Conservation (phyloP, 768 basidiomycete species). For the Tylopilus felleus region DNA sequence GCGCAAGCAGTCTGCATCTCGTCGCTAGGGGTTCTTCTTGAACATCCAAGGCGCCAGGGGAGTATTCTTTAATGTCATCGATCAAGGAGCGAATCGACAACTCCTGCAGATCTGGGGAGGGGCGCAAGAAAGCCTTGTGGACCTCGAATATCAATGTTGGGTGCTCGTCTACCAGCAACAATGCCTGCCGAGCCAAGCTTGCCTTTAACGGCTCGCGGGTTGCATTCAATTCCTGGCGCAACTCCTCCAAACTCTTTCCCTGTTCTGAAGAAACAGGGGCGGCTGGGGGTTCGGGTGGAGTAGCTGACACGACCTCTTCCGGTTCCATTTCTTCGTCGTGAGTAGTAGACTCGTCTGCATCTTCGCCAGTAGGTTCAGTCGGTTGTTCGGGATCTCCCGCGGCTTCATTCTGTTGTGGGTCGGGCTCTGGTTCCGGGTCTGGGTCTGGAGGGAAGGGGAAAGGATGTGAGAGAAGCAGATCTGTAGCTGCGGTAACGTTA, state of each 20-base stretch:
- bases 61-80: slow-evolving; percentile 71
- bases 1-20: slow-evolving; percentile 79
- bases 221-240: slow-evolving; percentile 61
- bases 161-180: slow-evolving; percentile 82
- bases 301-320: slow-evolving; percentile 19
- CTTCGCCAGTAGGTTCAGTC: slow-evolving; percentile 28
- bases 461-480: slow-evolving; percentile 79
- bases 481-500: slow-evolving; percentile 85
- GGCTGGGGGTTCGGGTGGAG: slow-evolving; percentile 14
- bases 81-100: slow-evolving; percentile 70
- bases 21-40: slow-evolving; percentile 77
- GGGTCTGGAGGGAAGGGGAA: slow-evolving; percentile 73
- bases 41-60: slow-evolving; percentile 59
- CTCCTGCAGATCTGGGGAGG: slow-evolving; percentile 53
- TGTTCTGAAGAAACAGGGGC: slow-evolving; percentile 14
- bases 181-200: slow-evolving; percentile 62
- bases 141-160: slow-evolving; percentile 88
- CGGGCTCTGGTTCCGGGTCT: slow-evolving; percentile 46
- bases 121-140: slow-evolving; percentile 73
- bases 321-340: slow-evolving; percentile 29
- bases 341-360: slow-evolving; percentile 19
- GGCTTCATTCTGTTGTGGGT: slow-evolving; percentile 18
- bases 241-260: slow-evolving; percentile 55
- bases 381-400: slow-evolving; percentile 23
- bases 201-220: slow-evolving; percentile 64